phyloP scores from a whole-genome alignment of 768 basidiomycete species.

The Trichaptum fuscoviolaceum region DNA sequence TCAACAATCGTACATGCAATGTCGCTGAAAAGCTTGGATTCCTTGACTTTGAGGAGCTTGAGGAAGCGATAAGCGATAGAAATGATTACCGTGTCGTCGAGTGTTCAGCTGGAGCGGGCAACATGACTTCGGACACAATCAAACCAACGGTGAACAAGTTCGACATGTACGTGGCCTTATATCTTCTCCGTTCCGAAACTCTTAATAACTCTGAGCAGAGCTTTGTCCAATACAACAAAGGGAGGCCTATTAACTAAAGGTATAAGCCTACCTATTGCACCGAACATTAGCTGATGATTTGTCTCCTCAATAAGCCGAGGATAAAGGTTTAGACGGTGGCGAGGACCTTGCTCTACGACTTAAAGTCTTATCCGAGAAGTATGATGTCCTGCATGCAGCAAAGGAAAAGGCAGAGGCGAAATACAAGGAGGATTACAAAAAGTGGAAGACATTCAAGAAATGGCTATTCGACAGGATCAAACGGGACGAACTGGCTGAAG shows the following conservation, averaged over 20 bases:
- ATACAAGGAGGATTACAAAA: constrained; percentile 49
- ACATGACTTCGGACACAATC: constrained; percentile 14
- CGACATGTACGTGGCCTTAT: too few relatives aligned
- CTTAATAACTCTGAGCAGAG: constrained; percentile 12
- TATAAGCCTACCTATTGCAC: background rate
- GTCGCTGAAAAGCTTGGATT: constrained; percentile 43
- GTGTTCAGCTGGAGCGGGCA: constrained; percentile 31
- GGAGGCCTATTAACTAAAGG: constrained; percentile 17
- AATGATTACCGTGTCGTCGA: constrained; percentile 30
- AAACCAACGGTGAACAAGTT: too few relatives aligned
- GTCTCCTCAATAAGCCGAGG: background rate
- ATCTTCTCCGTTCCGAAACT: too few relatives aligned
- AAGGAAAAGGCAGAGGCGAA: constrained; percentile 41
- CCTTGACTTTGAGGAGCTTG: constrained; percentile 36
- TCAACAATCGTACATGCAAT: constrained; percentile 29
- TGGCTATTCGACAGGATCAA: constrained; percentile 33
- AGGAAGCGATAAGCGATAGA: constrained; percentile 33
- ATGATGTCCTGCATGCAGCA: constrained; percentile 38
- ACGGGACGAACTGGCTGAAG: constrained; percentile 18
- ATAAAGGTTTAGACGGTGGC: constrained; percentile 5
- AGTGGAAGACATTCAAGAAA: constrained; percentile 41
- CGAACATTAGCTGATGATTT: background rate
- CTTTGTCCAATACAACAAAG: constrained; percentile 18
- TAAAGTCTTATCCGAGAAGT: constrained; percentile 29
- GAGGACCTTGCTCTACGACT: constrained; percentile 27